Evolutionary conservation across 768 basidiomycete genomes (phyloP), one percentile per base, ranked within the genome.

Genomic region (Naganishia randhawae): DNA sequence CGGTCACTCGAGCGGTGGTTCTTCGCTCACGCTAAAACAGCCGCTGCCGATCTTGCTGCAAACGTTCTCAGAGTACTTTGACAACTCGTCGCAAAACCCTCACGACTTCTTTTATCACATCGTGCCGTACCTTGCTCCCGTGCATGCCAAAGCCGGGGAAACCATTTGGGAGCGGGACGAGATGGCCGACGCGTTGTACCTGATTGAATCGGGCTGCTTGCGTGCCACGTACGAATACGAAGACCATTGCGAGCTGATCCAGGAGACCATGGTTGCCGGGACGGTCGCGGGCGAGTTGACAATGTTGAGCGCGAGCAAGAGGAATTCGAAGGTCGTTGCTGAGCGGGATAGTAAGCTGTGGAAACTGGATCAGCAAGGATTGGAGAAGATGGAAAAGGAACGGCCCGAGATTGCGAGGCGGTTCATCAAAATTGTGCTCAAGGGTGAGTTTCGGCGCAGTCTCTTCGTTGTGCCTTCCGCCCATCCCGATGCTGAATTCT

Each of bases 181-280:
- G 61, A 75, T 78, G 0, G 84, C 93, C 0, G 89, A 92, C 74
- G 92, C 89, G 5, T 80, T 97, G 31, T 97, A 94, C 81, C 84
- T 98, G 73, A 87, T 99, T 72, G 88, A 96, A 73, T 85, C 87
- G 0, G 95, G 95, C 9, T 85, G 92, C 35, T 83, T 99, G 35
- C 84, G 90, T 11, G 95, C 94, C 0, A 84, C 84, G 22, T 98
- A 97, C 80, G 79, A 82, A 51, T 94, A 92, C 75, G 86, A 86
- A 2, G 86, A 86, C 55, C 85, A 89, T 71, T 81, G 85, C 7
- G 84, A 85, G 29, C 77, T 80, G 6, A 86, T 92, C 55, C 88
- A 90, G 74, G 92, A 95, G 81, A 90, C 89, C 1, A 95, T 95
- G 92, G 91, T 94, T 0, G 86, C 91, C 3, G 94, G 93, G 2